Percentiles rank a stretch among this genome's conserved stretches.
phyloP scores from a whole-genome alignment of 2,329 filamentous ascomycete species.

The Didymellaceae sp. region DNA sequence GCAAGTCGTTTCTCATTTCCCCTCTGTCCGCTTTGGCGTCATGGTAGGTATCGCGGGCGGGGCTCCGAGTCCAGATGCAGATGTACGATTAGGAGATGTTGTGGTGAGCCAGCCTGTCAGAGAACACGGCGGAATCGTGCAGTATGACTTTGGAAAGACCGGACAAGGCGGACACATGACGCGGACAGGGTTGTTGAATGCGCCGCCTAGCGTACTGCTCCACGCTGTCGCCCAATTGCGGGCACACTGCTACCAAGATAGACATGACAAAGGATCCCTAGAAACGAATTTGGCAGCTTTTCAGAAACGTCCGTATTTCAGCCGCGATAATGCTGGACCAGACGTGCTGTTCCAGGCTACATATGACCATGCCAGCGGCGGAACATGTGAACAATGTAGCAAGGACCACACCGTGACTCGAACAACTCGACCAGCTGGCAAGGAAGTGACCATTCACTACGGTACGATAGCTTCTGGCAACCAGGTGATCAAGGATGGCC shows the following conservation, averaged over 20 bases:
- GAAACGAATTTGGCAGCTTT: background rate
- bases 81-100: conserved; percentile 15
- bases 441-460: conserved; percentile 7
- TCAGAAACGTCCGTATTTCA: background rate
- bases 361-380: conserved; percentile 4
- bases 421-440: background rate
- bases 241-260: background rate
- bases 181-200: conserved; percentile 17
- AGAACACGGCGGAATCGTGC: conserved; percentile 11
- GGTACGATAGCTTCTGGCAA: conserved; percentile 18
- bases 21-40: background rate
- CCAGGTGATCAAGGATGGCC: conserved; percentile 16
- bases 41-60: conserved; percentile 2
- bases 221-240: conserved; percentile 3
- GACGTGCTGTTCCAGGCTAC: background rate
- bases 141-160: conserved; percentile 12
- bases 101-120: conserved; percentile 13
- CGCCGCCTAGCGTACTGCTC: conserved; percentile 10
- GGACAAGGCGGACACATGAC: background rate
- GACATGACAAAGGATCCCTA: background rate
- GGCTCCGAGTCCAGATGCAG: background rate
- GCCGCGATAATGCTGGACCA: background rate
- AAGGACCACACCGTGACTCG: background rate
- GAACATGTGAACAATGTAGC: conserved; percentile 11
- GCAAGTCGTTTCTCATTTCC: background rate